phyloP scores from a whole-genome alignment of 2,329 filamentous ascomycete genomes.

The Myotisia sp. region DNA sequence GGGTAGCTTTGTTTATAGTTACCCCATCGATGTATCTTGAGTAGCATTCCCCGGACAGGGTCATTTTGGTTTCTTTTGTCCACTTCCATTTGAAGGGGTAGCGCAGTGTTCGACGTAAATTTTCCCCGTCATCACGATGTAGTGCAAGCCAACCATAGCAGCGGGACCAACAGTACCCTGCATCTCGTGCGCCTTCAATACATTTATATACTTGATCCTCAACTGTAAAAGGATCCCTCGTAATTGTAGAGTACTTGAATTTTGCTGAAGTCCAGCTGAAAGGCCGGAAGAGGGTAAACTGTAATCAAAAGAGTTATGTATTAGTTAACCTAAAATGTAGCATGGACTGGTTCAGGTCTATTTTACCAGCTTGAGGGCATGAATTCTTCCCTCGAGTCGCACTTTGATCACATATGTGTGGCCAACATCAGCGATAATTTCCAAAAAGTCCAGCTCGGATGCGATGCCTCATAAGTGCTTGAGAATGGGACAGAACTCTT shows the following conservation, averaged over 20 bases:
- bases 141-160: slow-evolving; percentile 8
- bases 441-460: slow-evolving; percentile 2
- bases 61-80: slow-evolving; percentile 4
- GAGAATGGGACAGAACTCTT: neutral
- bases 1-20: slow-evolving; percentile 1
- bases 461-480: neutral
- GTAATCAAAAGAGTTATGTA: too few relatives aligned
- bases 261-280: too few relatives aligned
- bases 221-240: slow-evolving; percentile 9
- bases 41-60: slow-evolving; percentile 5
- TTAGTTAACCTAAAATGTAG: too few relatives aligned
- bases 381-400: slow-evolving; percentile 4
- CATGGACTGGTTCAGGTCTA: too few relatives aligned
- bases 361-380: slow-evolving; percentile 6
- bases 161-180: slow-evolving; percentile 7
- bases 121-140: slow-evolving; percentile 1
- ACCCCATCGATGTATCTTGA: slow-evolving; percentile 8
- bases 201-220: slow-evolving; percentile 9
- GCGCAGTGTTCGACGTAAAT: neutral
- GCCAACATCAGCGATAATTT: neutral
- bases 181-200: slow-evolving; percentile 6
- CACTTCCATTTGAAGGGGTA: slow-evolving; percentile 3
- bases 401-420: slow-evolving; percentile 5
- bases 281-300: slow-evolving; percentile 5
- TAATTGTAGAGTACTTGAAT: slow-evolving; percentile 6